Conservation (phyloP, 2,329 filamentous ascomycete genomes). For the Keithomyces neogunnii region DNA sequence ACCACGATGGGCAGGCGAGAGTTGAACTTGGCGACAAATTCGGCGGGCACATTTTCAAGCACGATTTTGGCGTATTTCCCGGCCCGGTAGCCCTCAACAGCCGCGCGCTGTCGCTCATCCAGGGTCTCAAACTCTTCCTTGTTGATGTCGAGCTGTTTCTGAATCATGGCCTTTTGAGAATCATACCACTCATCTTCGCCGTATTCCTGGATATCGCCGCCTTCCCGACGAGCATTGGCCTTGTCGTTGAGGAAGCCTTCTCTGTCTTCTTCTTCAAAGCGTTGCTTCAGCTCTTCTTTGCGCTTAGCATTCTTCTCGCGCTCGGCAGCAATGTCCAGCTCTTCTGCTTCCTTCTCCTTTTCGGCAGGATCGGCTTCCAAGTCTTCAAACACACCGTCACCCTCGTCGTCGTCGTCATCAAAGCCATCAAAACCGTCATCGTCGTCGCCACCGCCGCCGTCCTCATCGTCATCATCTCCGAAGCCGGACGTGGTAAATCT, state of each 20-base stretch:
- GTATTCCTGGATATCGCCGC: conserved; percentile 66
- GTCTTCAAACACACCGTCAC: conserved; percentile 78
- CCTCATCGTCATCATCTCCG: conserved; percentile 19
- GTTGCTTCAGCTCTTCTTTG: conserved; percentile 88
- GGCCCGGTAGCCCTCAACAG: conserved; percentile 83
- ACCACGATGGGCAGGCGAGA: conserved; percentile 77
- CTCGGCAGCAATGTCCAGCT: conserved; percentile 66
- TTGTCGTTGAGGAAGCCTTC: conserved; percentile 93
- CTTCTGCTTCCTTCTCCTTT: conserved; percentile 32
- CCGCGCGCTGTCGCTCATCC: conserved; percentile 72
- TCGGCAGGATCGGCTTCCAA: conserved; percentile 48
- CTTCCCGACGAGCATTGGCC: conserved; percentile 63
- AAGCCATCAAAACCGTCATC: conserved; percentile 49
- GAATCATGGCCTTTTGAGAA: conserved; percentile 84
- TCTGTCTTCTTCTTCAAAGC: conserved; percentile 97
- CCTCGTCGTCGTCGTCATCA: conserved; percentile 56
- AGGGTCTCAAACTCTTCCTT: conserved; percentile 83
- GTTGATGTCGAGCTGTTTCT: conserved; percentile 97
- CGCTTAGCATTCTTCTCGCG: conserved; percentile 81
- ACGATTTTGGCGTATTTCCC: conserved; percentile 91
- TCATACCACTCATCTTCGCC: conserved; percentile 99
- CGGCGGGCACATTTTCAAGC: conserved; percentile 79
- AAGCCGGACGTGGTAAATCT: conserved; percentile 68
- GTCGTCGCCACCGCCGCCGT: conserved; percentile 28
- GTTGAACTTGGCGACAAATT: conserved; percentile 80